Evolutionary conservation across 176 grass and related monocot genomes (phyloP), one percentile per base, ranked within the genome.

Genomic region (Bonia amplexicaulis): DNA sequence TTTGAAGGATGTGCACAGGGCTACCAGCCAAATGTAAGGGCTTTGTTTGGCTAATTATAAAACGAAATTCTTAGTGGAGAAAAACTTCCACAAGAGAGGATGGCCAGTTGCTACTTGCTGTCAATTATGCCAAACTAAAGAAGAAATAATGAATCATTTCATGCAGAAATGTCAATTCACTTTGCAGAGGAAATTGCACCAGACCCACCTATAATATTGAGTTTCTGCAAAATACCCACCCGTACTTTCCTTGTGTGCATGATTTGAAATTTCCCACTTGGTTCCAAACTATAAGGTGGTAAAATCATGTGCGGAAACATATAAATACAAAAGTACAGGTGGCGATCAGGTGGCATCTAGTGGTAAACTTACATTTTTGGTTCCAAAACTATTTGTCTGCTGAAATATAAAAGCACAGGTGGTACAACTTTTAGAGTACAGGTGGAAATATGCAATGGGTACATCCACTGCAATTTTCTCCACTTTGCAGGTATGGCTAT

Each of bases 81-180:
- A 39, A 55, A 53, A 62, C 27, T 78, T 85, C 53, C 1, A 55
- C 40, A 59, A n/a, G 49, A 69, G 57, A 74, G 59, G 14, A 42
- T 54, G 54, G 0, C 3, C 41, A 39, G 41, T 69, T 15, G 22
- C 49, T 76, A 59, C 0, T 69, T 59, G 40, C 52, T 77, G 72
- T 39, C 72, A 26, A 54, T 74, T 39, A 85, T 49, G 59, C 48
- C 47, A 80, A 84, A 80, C 51, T 74, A 65, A 37, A 74, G 48
- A 85, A 67, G 27, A 73, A 52, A 81, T 55, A 16, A 42, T 45
- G 72, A 66, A 58, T 82, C 19, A 44, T 7, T 35, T 80, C 25
- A 35, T 37, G 8, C 29, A 47, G 37, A 54, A 84, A 40, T 57
- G 58, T 78, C n/a, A 88, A 7, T 49, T 89, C 69, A 89, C 10